Percentiles rank a stretch among this genome's conserved stretches.
Evolutionary conservation across 169 alveolate species (phyloP).

Genomic region (Cryptosporidium ryanae): DNA sequence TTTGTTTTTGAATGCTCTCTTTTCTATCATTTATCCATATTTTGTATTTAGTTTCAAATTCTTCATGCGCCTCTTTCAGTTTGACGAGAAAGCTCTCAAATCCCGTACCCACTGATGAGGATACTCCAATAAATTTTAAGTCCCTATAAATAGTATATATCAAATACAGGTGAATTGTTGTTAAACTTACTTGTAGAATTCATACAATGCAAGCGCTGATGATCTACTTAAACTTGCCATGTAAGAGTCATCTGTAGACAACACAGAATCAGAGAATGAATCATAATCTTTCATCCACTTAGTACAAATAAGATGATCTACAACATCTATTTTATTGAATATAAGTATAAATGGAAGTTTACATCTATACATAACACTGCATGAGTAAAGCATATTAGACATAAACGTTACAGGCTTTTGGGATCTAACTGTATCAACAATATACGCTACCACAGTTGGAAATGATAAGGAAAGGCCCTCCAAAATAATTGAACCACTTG

Average conservation of each 20-base stretch:
- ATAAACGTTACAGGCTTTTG: constrained; percentile 95
- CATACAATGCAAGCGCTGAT: constrained; percentile 91
- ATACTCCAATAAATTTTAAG: constrained; percentile 83
- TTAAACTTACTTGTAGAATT: constrained; percentile 86
- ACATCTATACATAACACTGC: constrained; percentile 93
- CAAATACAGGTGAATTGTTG: background rate
- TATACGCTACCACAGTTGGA: constrained; percentile 87
- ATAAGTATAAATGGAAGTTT: constrained; percentile 92
- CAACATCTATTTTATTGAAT: constrained; percentile 94
- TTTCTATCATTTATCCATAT: constrained; percentile 76
- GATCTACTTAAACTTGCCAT: constrained; percentile 90
- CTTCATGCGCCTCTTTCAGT: constrained; percentile 80
- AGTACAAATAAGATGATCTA: constrained; percentile 83
- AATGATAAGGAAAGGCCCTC: constrained; percentile 93
- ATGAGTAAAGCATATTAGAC: constrained; percentile 98
- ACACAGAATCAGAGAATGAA: constrained; percentile 87
- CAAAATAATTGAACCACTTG: constrained; percentile 95
- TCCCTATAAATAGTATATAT: background rate
- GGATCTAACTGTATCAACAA: constrained; percentile 94
- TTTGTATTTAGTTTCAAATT: constrained; percentile 79
- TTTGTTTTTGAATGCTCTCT: constrained; percentile 75
- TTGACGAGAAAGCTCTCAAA: constrained; percentile 82
- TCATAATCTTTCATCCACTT: constrained; percentile 94
- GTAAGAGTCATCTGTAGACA: constrained; percentile 88
- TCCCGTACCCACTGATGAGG: constrained; percentile 90